Conservation (phyloP, 2,329 filamentous ascomycete species). For the Bipolaris bicolor region DNA sequence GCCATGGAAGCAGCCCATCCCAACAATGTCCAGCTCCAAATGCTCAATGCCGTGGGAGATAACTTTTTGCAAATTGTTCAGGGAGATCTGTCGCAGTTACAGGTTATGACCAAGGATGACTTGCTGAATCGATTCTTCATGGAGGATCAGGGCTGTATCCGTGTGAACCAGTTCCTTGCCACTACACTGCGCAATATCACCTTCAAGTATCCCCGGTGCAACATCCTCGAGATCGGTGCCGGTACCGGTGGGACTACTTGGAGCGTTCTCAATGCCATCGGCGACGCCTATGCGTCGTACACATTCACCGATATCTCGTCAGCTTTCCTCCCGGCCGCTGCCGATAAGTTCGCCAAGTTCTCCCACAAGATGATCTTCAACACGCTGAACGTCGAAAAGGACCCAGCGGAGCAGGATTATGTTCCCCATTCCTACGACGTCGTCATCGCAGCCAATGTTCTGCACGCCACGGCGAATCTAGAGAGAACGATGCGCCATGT, state of each 20-base stretch:
- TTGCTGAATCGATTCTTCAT: neutral
- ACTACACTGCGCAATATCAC: neutral
- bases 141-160: neutral
- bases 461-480: constrained; percentile 21
- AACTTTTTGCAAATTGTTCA: neutral
- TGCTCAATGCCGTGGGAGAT: neutral
- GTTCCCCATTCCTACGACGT: constrained; percentile 21
- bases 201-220: neutral
- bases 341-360: neutral
- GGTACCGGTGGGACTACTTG: constrained; percentile 2
- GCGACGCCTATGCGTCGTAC: constrained; percentile 14
- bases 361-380: constrained; percentile 10
- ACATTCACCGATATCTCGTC: constrained; percentile 24
- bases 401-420: constrained; percentile 19
- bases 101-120: neutral
- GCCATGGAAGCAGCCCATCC: neutral
- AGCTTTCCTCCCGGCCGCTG: neutral
- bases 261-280: constrained; percentile 7
- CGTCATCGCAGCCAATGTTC: constrained; percentile 22
- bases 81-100: neutral
- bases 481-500: constrained; percentile 18
- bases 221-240: constrained; percentile 4
- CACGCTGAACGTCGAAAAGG: constrained; percentile 12
- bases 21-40: neutral
- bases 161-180: neutral